phyloP scores from a whole-genome alignment of 768 basidiomycete genomes.

The Kwoniella europaea region DNA sequence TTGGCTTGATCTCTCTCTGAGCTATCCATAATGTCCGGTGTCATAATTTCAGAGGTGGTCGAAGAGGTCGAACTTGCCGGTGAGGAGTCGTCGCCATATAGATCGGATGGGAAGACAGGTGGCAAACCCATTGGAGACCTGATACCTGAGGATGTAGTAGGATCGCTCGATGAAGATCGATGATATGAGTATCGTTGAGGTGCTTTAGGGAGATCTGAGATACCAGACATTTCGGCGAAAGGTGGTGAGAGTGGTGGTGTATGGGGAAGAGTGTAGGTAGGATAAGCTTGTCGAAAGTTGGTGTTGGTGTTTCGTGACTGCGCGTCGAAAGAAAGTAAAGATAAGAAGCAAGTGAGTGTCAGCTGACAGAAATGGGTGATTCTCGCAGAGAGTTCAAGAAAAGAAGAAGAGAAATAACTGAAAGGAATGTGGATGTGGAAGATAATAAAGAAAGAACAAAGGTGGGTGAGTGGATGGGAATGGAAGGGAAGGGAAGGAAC shows the following conservation, averaged over 20 bases:
- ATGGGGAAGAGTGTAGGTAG: constrained; percentile 9
- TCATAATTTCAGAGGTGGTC: constrained; percentile 14
- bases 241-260: constrained; percentile 17
- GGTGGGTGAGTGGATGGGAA: background rate
- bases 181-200: constrained; percentile 14
- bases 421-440: background rate
- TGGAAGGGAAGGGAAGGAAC: background rate
- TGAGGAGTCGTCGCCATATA: constrained; percentile 28
- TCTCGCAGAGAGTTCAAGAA: background rate
- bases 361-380: background rate
- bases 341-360: background rate
- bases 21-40: constrained; percentile 10
- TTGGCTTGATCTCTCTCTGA: background rate
- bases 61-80: constrained; percentile 23
- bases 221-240: background rate
- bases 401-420: background rate
- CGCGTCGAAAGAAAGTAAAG: background rate
- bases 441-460: constrained; percentile 4
- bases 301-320: background rate
- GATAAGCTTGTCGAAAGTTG: constrained; percentile 5
- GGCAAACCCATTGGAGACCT: constrained; percentile 36
- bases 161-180: background rate
- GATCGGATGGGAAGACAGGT: constrained; percentile 27
- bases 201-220: constrained; percentile 1
- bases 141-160: constrained; percentile 1